Percentiles rank a stretch among this genome's conserved stretches.
These are phyloP conservation scores for Petunia secreta DNA, from an alignment of 257 asterid species.

Conservation along the genomic window DNA sequence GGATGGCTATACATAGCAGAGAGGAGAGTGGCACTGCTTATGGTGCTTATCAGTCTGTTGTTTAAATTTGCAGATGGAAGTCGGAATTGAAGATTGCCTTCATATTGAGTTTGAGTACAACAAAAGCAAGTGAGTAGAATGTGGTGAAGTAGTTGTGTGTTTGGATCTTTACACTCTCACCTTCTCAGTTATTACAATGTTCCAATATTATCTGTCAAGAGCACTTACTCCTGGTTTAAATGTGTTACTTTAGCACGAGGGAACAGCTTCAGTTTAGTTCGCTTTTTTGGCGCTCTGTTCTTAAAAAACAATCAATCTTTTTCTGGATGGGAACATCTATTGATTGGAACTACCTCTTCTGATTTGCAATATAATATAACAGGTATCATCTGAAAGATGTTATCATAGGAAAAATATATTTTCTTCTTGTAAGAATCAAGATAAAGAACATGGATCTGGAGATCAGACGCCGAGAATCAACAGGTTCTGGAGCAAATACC, in stretches of 20 bases:
- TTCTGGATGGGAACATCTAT: slow-evolving; percentile 14
- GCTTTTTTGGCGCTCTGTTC: not conserved
- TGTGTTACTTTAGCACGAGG: slow-evolving; percentile 19
- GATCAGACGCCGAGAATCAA: slow-evolving; percentile 93
- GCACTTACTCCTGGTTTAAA: slow-evolving; percentile 15
- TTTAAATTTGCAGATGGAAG: slow-evolving; percentile 83
- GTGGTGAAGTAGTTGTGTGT: not conserved
- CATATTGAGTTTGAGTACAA: slow-evolving; percentile 98
- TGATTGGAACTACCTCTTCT: slow-evolving; percentile 28
- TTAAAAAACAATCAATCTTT: not conserved
- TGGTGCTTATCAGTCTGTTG: slow-evolving; percentile 16
- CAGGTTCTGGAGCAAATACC: slow-evolving; percentile 93
- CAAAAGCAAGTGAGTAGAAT: slow-evolving; percentile 81
- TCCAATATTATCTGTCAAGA: not conserved
- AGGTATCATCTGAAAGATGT: slow-evolving; percentile 99
- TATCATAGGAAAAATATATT: slow-evolving; percentile 89
- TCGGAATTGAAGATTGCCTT: slow-evolving; percentile 98
- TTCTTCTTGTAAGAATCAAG: slow-evolving; percentile 96
- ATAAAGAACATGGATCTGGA: slow-evolving; percentile 98
- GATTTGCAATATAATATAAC: slow-evolving; percentile 35
- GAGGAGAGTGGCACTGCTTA: slow-evolving; percentile 17
- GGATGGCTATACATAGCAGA: not conserved
- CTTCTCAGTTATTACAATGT: slow-evolving; percentile 9
- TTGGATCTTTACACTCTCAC: not conserved
- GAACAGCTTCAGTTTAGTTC: not conserved